A percentile compares a stretch with the other conserved stretches of the same genome.
Conservation (phyloP, 73 alveolate species). For the Paramecium caudatum region DNA sequence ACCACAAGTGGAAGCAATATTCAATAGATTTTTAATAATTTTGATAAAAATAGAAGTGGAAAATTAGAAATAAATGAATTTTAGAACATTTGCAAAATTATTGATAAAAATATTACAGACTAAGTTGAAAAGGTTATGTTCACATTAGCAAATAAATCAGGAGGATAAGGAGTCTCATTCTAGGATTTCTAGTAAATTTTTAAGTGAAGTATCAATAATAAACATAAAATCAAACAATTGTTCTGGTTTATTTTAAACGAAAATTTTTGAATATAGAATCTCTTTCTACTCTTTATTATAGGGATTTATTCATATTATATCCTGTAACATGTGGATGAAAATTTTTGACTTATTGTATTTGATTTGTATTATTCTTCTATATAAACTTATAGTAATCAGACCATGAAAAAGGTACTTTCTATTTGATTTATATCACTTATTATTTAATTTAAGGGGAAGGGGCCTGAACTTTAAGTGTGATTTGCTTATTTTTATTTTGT, state of each 20-base stretch:
- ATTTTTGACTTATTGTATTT: neutral
- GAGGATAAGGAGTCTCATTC: neutral
- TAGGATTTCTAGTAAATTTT: constrained; percentile 18
- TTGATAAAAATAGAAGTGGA: neutral
- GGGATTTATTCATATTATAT: constrained; percentile 3
- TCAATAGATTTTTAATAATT: neutral
- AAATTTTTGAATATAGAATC: neutral
- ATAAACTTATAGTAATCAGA: constrained; percentile 16
- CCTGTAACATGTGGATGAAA: neutral
- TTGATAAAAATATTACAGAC: neutral
- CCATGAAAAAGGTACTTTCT: constrained; percentile 36
- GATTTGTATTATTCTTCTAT: constrained; percentile 11
- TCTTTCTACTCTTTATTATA: neutral
- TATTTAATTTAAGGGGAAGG: neutral
- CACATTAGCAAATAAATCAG: neutral
- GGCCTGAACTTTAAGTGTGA: neutral
- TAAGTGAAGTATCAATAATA: neutral
- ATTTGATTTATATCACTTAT: neutral
- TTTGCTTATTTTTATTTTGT: neutral
- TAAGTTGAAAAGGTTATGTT: neutral
- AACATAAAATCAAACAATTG: constrained; percentile 23
- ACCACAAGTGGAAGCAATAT: neutral
- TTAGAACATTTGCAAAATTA: neutral
- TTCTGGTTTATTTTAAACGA: neutral
- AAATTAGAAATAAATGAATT: constrained; percentile 15